Evolutionary conservation across 225 moss, liverwort and hornwort genomes (phyloP), one percentile per base, ranked within the genome.

Genomic region (Climacium dendroides): DNA sequence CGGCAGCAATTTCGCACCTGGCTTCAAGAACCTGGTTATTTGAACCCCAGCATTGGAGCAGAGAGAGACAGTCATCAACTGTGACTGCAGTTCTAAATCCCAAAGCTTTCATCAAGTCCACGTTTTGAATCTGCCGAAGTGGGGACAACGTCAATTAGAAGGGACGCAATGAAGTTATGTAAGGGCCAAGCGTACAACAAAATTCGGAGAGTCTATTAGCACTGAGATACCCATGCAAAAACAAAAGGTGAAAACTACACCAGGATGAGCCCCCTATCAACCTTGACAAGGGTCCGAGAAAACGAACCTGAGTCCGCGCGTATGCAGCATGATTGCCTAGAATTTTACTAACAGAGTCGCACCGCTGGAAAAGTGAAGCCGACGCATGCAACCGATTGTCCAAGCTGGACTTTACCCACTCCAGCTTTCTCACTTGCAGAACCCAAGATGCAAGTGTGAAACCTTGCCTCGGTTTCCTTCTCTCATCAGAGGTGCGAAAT

Each of bases 391-490:
- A 89, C 76, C 92, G 87, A 79, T 87, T 91, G 87, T 96, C 97
- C 90, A 97, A 85, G 87, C 91, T 94, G 76, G 97, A 98, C 85
- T 86, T 87, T 17, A 97, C 89, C 95, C 97, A 98, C 71, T 93
- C 61, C 70, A 93, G 85, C 54, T 92, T 92, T 76, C 91, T 91
- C 83, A 97, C 91, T 90, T 95, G 90, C 89, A 95, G 79, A 48
- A 91, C 91, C 92, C 93, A 95, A 52, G 93, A 96, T 88, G 94
- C 94, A 84, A 89, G 57, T 52, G 93, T 90, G 48, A 86, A 90
- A 58, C 90, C 88, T 67, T 85, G 64, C 91, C 89, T 71, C 63
- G 53, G 86, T 63, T 93, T 84, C 48, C 28, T 85, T 52, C n/a
- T 78, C 71, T 89, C 89, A 63, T 83, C 85, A 57, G 83, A 78